Percentiles rank a stretch among this genome's conserved stretches.
phyloP scores from a whole-genome alignment of 2,329 filamentous ascomycete genomes.

The Hypoxylon sp. region DNA sequence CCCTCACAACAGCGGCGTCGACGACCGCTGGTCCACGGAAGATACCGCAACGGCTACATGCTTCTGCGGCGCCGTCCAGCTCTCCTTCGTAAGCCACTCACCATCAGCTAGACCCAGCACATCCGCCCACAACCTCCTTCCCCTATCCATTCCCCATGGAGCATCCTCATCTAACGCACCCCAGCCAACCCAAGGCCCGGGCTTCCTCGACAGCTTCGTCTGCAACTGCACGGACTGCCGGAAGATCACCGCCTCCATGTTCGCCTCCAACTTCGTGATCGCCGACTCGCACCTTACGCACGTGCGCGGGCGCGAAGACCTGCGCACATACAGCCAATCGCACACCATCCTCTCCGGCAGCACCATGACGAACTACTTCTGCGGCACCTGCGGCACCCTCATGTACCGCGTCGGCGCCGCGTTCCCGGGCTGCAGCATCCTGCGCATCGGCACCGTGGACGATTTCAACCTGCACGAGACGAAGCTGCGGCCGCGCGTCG shows the following conservation, averaged over 20 bases:
- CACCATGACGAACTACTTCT: conserved; percentile 73
- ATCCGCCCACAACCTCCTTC: neutral
- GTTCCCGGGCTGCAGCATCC: conserved; percentile 62
- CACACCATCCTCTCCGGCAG: conserved; percentile 62
- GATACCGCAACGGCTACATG: conserved; percentile 69
- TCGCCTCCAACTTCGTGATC: conserved; percentile 70
- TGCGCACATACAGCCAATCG: conserved; percentile 61
- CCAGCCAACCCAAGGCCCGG: conserved; percentile 61
- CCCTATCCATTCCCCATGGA: neutral
- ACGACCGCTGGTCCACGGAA: conserved; percentile 61
- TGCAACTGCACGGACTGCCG: conserved; percentile 73
- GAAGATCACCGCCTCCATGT: conserved; percentile 74
- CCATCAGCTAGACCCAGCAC: neutral
- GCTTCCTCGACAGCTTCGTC: conserved; percentile 64
- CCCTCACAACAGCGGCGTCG: conserved; percentile 55
- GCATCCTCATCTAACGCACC: neutral
- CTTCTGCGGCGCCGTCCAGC: conserved; percentile 68
- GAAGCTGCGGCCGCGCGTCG: conserved; percentile 65
- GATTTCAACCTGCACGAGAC: conserved; percentile 71
- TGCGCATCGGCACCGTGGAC: conserved; percentile 72
- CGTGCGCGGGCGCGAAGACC: conserved; percentile 64
- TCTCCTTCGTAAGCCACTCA: conserved; percentile 61
- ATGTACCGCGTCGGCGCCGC: conserved; percentile 67
- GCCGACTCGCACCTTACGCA: conserved; percentile 60
- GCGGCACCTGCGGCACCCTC: conserved; percentile 68